Evolutionary conservation across 495 filamentous ascomycete species (phyloP).

Genomic region (Hamigera avellanea): DNA sequence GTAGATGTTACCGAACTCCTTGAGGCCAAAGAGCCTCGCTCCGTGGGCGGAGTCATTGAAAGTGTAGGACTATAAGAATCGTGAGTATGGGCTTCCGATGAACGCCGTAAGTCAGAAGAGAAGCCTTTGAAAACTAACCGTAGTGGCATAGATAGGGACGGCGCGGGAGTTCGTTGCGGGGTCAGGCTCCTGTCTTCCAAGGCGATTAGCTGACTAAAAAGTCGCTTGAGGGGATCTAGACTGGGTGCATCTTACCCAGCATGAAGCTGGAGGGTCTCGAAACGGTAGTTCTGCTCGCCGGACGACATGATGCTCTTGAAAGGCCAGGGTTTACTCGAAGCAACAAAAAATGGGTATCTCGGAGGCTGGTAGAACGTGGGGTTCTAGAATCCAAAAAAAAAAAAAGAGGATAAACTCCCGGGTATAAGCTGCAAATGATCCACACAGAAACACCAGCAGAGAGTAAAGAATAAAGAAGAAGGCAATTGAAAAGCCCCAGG

Average conservation of each 20-base stretch:
- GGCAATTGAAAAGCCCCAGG: not conserved
- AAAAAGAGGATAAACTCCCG: too few species aligned
- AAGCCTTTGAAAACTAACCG: conserved; percentile 22
- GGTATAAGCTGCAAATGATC: not conserved
- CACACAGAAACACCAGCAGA: not conserved
- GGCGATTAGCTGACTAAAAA: conserved; percentile 1
- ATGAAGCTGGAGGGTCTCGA: conserved; percentile 95
- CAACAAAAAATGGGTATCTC: not conserved
- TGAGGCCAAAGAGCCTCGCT: conserved; percentile 91
- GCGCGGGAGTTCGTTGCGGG: conserved; percentile 80
- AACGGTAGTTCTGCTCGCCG: conserved; percentile 28
- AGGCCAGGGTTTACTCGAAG: not conserved
- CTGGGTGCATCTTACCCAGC: conserved; percentile 85
- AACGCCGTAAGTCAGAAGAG: not conserved
- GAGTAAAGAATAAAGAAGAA: not conserved
- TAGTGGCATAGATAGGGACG: conserved; percentile 92
- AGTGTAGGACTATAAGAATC: conserved; percentile 54
- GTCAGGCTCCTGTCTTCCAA: conserved; percentile 66
- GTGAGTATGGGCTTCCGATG: not conserved
- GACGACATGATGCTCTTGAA: conserved; percentile 16
- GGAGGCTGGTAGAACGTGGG: too few species aligned
- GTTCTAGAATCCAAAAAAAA: not conserved
- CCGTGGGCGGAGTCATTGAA: conserved; percentile 98
- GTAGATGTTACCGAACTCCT: conserved; percentile 98
- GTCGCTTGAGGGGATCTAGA: too few species aligned